Conservation (phyloP, 306 rosid genomes). For the Cajanus cajan region DNA sequence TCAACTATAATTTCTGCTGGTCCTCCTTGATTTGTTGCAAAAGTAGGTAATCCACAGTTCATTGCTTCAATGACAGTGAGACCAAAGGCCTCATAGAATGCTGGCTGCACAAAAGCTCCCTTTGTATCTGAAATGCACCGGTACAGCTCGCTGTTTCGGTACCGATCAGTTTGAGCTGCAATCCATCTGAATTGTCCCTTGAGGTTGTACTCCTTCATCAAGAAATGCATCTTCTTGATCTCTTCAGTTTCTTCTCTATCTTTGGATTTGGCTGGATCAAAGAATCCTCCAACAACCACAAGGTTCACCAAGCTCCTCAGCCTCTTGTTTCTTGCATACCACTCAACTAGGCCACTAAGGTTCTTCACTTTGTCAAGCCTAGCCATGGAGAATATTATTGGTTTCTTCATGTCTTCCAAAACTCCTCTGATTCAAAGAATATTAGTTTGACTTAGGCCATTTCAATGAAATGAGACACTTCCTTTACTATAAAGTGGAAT, state of each 20-base stretch:
- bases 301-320: slow-evolving; percentile 72
- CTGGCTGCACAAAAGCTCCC: slow-evolving; percentile 98
- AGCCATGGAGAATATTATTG: slow-evolving; percentile 95
- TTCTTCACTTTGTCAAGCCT: slow-evolving; percentile 89
- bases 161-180: slow-evolving; percentile 84
- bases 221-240: slow-evolving; percentile 74
- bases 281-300: slow-evolving; percentile 89
- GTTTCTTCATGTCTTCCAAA: slow-evolving; percentile 80
- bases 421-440: slow-evolving; percentile 62
- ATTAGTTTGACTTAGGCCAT: slow-evolving; percentile 19
- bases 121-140: slow-evolving; percentile 77
- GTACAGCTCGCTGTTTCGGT: slow-evolving; percentile 79
- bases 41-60: slow-evolving; percentile 94
- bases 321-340: slow-evolving; percentile 77
- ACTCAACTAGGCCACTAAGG: slow-evolving; percentile 83
- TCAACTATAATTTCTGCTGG: slow-evolving; percentile 91
- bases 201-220: slow-evolving; percentile 65
- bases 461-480: not conserved
- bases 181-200: slow-evolving; percentile 86
- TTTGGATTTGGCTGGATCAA: slow-evolving; percentile 79
- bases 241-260: slow-evolving; percentile 92
- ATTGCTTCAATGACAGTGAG: slow-evolving; percentile 94
- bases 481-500: not conserved
- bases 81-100: slow-evolving; percentile 89
- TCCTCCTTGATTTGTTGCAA: slow-evolving; percentile 94